A percentile compares a stretch with the other conserved stretches of the same genome.
Evolutionary conservation across 2,329 filamentous ascomycete species (phyloP).

Genomic region (Calonectria naviculata): DNA sequence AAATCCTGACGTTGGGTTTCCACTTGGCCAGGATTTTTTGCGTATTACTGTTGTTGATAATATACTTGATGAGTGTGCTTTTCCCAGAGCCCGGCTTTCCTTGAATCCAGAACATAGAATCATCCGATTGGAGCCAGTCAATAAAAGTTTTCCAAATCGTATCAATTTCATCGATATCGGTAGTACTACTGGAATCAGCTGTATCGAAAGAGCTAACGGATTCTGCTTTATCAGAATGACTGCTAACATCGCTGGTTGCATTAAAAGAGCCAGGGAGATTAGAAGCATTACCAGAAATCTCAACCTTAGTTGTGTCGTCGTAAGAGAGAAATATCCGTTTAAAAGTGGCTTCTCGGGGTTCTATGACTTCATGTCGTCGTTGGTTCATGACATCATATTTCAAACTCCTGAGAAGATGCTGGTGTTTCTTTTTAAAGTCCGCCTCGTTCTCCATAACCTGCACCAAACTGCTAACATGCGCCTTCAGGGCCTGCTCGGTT

Average conservation of each 20-base stretch:
- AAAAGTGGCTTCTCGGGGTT: too few species aligned
- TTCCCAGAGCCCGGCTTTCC: not conserved
- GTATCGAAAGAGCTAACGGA: not conserved
- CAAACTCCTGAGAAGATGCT: too few species aligned
- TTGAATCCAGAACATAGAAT: not conserved
- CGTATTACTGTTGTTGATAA: not conserved
- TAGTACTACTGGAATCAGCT: not conserved
- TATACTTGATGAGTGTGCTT: not conserved
- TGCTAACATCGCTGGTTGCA: too few species aligned
- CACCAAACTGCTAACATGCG: not conserved
- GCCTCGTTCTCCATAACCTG: not conserved
- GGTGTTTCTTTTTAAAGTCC: not conserved
- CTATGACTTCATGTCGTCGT: too few species aligned
- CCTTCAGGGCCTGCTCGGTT: not conserved
- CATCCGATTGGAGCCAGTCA: not conserved
- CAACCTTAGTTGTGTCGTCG: too few species aligned
- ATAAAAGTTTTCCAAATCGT: not conserved
- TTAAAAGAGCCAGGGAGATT: too few species aligned
- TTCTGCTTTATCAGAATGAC: too few species aligned
- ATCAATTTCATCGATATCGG: not conserved
- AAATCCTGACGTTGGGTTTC: not conserved
- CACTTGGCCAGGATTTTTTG: not conserved
- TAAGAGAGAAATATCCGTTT: too few species aligned
- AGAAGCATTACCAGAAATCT: too few species aligned
- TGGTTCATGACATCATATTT: too few species aligned